These are phyloP conservation scores for Stromatinia cepivora DNA, from an alignment of 2,329 filamentous ascomycete genomes.

Conservation along the genomic window DNA sequence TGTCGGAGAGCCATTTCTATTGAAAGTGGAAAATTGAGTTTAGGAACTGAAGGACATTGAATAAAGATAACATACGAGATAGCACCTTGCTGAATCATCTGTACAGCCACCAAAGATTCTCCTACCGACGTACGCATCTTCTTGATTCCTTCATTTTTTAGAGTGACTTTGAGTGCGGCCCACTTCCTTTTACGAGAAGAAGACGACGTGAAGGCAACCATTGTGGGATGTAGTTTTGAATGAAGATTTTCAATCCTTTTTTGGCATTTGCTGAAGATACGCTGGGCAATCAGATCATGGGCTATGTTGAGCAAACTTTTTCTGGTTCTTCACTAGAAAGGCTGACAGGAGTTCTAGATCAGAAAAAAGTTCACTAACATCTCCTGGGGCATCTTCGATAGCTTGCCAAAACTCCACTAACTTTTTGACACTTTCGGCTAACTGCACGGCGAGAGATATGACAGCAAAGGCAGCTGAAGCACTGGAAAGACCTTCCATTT, in stretches of 20 bases:
- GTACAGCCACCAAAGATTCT: neutral
- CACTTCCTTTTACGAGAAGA: neutral
- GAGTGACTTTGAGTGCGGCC: neutral
- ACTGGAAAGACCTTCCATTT: slow-evolving; percentile 15
- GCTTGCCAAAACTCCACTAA: neutral
- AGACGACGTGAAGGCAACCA: neutral
- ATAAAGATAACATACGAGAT: neutral
- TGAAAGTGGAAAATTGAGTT: neutral
- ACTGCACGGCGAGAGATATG: neutral
- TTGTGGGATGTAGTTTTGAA: neutral
- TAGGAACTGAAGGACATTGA: neutral
- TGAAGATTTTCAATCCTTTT: slow-evolving; percentile 2
- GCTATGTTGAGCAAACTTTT: neutral
- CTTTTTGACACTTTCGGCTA: slow-evolving; percentile 9
- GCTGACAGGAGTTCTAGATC: slow-evolving; percentile 14
- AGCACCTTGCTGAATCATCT: slow-evolving; percentile 5
- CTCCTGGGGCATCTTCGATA: slow-evolving; percentile 2
- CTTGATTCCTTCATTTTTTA: slow-evolving; percentile 3
- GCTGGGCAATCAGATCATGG: neutral
- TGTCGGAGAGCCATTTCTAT: neutral
- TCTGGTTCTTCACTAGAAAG: neutral
- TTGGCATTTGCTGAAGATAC: neutral
- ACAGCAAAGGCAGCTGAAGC: slow-evolving; percentile 18
- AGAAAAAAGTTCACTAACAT: neutral
- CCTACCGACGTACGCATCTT: neutral